Base-by-base conservation (phyloP, 768 basidiomycete genomes). In the Hemileccinum rubropunctum region DNA sequence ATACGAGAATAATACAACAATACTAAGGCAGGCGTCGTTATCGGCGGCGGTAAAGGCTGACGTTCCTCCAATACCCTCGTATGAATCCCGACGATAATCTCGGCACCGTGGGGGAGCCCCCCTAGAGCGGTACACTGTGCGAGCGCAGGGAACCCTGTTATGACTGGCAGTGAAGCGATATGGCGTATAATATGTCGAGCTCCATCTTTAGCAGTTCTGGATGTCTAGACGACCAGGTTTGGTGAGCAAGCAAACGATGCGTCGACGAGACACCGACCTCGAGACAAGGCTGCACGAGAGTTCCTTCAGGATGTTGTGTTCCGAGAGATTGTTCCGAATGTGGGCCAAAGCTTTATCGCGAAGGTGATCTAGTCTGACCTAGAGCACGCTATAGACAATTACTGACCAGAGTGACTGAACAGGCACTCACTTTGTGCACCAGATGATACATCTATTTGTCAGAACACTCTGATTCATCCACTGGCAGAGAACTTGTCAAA, bases 381-480 rank as follows among this genome's bases (percentile, higher is more conserved):
- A 6, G 23, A 6, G 23, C 23, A 6, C 6, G 23, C 23, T 3
- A 23, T 23, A 3, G 23, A 23, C 23, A 6, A 23, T 23, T 23
- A 23, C 23, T 6, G 3, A 6, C n/a, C 23, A 23, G 23, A 6
- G n/a, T 23, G 23, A n/a, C n/a, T n/a, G n/a, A n/a, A 23, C 23
- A 23, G 3, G 23, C 6, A 6, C 23, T 23, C 23, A 34, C 75
- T 64, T 75, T 74, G 26, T 57, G 54, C 4, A 74, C 73, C 9
- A 76, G 58, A 13, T 71, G 68, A 50, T 73, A 76, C 70, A 76
- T 75, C 0, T 73, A 75, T 45, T 76, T 76, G 0, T 73, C 70
- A 4, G 74, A 76, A 39, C 73, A 75, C 15, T 30, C 42, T 6
- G 54, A 48, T 6, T 36, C 41, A 6, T 58, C 47, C 1, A n/a